These are phyloP conservation scores for Clonostachys solani DNA, from an alignment of 2,329 filamentous ascomycete genomes.

Conservation along the genomic window DNA sequence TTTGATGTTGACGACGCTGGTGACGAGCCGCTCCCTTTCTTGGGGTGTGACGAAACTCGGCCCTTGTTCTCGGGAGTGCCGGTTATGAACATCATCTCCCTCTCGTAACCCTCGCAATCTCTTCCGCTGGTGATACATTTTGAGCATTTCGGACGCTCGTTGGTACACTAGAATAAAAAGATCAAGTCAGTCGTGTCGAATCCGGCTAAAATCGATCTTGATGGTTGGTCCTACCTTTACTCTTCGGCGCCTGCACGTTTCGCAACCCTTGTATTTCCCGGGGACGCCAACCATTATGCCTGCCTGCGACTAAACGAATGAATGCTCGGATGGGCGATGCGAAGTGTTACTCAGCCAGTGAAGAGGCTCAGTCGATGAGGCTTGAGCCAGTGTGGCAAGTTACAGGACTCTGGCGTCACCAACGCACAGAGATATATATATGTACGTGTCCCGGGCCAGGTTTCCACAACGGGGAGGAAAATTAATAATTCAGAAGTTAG, in stretches of 20 bases:
- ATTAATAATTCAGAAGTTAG: no score
- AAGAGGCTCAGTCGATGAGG: no score
- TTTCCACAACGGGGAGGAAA: no score
- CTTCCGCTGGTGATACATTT: constrained; percentile 56
- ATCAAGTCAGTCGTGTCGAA: neutral
- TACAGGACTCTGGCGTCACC: no score
- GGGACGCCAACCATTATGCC: constrained; percentile 55
- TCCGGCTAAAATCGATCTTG: neutral
- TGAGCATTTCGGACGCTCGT: constrained; percentile 53
- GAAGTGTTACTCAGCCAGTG: no score
- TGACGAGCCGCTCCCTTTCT: constrained; percentile 16
- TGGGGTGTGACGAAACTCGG: constrained; percentile 53
- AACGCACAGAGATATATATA: no score
- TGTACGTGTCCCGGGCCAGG: no score
- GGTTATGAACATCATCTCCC: constrained; percentile 60
- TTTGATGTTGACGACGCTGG: neutral
- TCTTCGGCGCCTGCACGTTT: constrained; percentile 54
- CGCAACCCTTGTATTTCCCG: constrained; percentile 61
- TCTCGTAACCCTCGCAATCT: constrained; percentile 57
- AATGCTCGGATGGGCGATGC: no score
- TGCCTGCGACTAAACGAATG: no score
- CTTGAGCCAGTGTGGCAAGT: no score
- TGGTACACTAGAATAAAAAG: constrained; percentile 49
- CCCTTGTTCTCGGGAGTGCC: constrained; percentile 51
- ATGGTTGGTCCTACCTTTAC: constrained; percentile 43